Evolutionary conservation across 257 asterid genomes (phyloP), one percentile per base, ranked within the genome.

Genomic region (Gynochthodes officinalis): DNA sequence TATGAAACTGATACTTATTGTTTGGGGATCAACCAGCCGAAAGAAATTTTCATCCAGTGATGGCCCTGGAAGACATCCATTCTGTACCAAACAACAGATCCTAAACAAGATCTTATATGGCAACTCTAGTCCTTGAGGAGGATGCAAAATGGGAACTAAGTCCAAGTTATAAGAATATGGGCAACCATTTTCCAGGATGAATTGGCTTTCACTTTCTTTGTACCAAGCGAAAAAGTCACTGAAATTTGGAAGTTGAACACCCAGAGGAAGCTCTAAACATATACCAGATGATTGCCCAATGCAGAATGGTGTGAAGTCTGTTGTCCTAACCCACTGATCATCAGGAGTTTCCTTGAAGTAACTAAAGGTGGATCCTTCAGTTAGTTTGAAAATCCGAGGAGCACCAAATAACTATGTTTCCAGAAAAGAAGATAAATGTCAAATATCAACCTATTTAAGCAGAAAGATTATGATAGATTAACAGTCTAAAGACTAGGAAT

Each of bases 241-340:
- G 79, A 94, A 83, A 50, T 85, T 76, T n/a, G 99, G 97, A 76
- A 94, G 90, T 30, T 23, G 75, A 81, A 72, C 76, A 58, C 75
- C 84, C 6, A 27, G 14, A 28, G 88, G 90, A 72, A 94, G 87
- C 84, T 87, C 82, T 71, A 94, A 80, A 73, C 96, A 91, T 75
- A 94, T 39, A 21, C 96, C 89, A 25, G 99, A 91, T 66, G 99
- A 87, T 64, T 89, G 96, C 54, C 99, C 99, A 19, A 91, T 88
- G 67, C 79, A 76, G 18, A 82, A 82, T 50, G 75, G 67, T 52
- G 98, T 81, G 66, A 89, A 94, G 71, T 94, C 98, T 9, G 93
- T 86, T 10, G 99, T 91, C 77, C 99, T 85, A 25, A 89, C 80
- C 97, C 98, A 94, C 75, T 88, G 97, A 33, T 91, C 97, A 64